Base-by-base conservation (phyloP, 2,329 filamentous ascomycete genomes). In the Fusarium scirpi region DNA sequence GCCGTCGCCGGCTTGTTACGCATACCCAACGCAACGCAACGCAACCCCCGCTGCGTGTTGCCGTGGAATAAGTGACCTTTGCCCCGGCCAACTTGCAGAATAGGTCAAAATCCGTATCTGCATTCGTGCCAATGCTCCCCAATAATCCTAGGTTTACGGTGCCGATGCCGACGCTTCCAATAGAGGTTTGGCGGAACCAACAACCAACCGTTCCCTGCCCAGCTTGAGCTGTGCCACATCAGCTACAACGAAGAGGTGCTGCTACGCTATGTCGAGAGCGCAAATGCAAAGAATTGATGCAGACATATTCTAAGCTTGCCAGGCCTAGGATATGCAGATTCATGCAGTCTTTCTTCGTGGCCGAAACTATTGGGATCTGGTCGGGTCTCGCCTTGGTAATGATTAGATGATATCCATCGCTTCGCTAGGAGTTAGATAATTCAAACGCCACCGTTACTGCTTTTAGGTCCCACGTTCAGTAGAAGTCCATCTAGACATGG, bases 401-500 rank as follows among this genome's bases (percentile, higher is more conserved):
- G 34, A 38, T 38, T n/a, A 11, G 11, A n/a, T n/a, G 47, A 51
- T 49, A 58, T 43, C 52, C 27, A 62, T 55, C 58, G 46, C 32
- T 64, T 49, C 52, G 43, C 52, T 41, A 48, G 55, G 60, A 69
- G 58, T 43, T 60, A 25, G 59, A 52, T 52, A 75, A 75, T 65
- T 46, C 41, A 75, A 58, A 75, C 73, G 73, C 73, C 73, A 75
- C 73, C 45, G 54, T 65, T 48, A 52, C 63, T 60, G 53, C 55
- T 70, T 65, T 67, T 57, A 70, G 63, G 64, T 48, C 58, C 57
- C 40, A 52, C 54, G 57, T 58, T 48, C 51, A 58, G 51, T 27
- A 40, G 22, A 46, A 24, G 40, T 32, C 34, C 25, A 30, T 53
- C 38, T 20, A 46, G 45, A 30, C 41, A 47, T 54, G 47, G 53